phyloP scores from a whole-genome alignment of 306 rosid species.

The Fragaria nilgerrensis region DNA sequence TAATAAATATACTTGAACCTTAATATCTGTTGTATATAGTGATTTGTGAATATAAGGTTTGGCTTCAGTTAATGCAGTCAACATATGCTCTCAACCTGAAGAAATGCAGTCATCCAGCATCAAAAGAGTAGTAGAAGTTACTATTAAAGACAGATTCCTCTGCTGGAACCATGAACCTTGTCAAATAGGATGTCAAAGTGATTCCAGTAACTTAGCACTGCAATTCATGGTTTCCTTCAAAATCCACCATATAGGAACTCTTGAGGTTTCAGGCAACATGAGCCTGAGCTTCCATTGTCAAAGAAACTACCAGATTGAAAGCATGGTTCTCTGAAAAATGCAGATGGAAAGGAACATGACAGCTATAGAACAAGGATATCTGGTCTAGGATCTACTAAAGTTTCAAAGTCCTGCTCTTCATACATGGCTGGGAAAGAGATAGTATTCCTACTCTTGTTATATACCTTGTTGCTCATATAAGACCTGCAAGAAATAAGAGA shows the following conservation, averaged over 20 bases:
- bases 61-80: slow-evolving; percentile 49
- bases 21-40: neutral
- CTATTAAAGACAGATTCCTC: slow-evolving; percentile 63
- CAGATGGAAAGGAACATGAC: slow-evolving; percentile 39
- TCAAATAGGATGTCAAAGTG: slow-evolving; percentile 43
- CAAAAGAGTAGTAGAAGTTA: slow-evolving; percentile 75
- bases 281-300: slow-evolving; percentile 44
- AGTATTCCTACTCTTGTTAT: no score
- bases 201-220: slow-evolving; percentile 75
- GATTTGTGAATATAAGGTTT: neutral
- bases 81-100: slow-evolving; percentile 77
- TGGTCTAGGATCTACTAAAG: slow-evolving; percentile 48
- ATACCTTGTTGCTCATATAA: no score
- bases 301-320: neutral
- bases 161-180: slow-evolving; percentile 75
- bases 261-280: slow-evolving; percentile 70
- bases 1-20: neutral
- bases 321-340: slow-evolving; percentile 71
- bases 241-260: slow-evolving; percentile 61
- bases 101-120: slow-evolving; percentile 77
- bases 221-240: slow-evolving; percentile 88
- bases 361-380: slow-evolving; percentile 63
- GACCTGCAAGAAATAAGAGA: no score
- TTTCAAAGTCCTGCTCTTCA: slow-evolving; percentile 54
- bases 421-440: slow-evolving; percentile 54